Percentiles rank a stretch among this genome's conserved stretches.
Evolutionary conservation across 768 basidiomycete species (phyloP).

Genomic region (Macrolepiota fuliginosa): DNA sequence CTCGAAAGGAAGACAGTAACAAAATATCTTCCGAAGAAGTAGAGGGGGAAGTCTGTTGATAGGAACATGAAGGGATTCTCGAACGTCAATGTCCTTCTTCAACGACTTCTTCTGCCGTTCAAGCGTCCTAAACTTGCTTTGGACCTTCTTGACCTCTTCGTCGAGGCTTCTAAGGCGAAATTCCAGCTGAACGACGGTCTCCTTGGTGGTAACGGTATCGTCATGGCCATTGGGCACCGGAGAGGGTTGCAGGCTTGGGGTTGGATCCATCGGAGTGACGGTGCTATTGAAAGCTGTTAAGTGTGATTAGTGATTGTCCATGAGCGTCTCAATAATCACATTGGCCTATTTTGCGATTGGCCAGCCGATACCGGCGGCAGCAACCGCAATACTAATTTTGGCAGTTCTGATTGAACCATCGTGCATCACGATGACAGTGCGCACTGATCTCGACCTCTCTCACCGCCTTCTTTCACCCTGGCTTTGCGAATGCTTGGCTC

Average conservation of each 20-base stretch:
- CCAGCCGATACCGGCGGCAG: too few species aligned
- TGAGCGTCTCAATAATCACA: too few species aligned
- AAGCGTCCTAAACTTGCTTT: background rate
- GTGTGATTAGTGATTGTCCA: too few species aligned
- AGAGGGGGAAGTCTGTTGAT: conserved; percentile 10
- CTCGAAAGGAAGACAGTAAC: conserved; percentile 12
- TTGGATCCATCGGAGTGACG: background rate
- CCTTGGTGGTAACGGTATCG: background rate
- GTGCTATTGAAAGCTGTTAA: background rate
- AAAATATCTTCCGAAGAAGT: conserved; percentile 12
- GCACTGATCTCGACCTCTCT: too few species aligned
- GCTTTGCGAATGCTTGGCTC: too few species aligned
- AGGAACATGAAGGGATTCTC: conserved; percentile 4
- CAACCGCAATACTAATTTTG: too few species aligned
- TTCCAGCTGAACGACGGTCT: background rate
- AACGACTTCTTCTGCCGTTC: background rate
- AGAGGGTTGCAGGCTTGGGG: background rate
- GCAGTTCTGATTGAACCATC: too few species aligned
- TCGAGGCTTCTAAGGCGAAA: background rate
- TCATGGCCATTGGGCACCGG: background rate
- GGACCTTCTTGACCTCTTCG: background rate
- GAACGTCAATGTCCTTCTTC: background rate
- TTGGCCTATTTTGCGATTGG: too few species aligned
- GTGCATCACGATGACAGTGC: background rate
- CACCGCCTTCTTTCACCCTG: too few species aligned